Evolutionary conservation across 1,284 basidiomycete genomes (phyloP).

Genomic region (Fomes fomentarius): DNA sequence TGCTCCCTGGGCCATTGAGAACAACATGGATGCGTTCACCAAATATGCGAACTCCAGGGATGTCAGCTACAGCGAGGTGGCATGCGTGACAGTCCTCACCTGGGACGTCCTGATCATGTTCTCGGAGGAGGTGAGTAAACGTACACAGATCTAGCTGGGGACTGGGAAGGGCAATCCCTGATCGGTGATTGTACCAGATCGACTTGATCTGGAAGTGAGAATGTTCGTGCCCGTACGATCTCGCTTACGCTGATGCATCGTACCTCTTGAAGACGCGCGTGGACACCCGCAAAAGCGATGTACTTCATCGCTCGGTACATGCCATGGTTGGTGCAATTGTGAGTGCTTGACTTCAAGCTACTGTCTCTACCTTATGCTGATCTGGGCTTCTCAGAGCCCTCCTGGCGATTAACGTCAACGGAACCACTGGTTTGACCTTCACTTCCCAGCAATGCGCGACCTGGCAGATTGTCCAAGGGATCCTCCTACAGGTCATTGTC

Average conservation of each 20-base stretch:
- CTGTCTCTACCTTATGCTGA: neutral
- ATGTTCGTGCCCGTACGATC: no score
- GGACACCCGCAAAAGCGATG: slow-evolving; percentile 28
- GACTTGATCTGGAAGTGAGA: slow-evolving; percentile 22
- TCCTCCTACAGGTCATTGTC: slow-evolving; percentile 28
- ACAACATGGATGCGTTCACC: neutral
- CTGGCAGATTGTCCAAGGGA: slow-evolving; percentile 30
- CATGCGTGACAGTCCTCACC: slow-evolving; percentile 19
- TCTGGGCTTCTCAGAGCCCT: slow-evolving; percentile 16
- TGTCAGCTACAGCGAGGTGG: slow-evolving; percentile 24
- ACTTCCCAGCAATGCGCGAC: slow-evolving; percentile 21
- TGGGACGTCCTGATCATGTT: slow-evolving; percentile 23
- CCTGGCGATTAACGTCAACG: slow-evolving; percentile 28
- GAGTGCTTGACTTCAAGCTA: neutral
- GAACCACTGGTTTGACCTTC: slow-evolving; percentile 27
- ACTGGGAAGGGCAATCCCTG: no score
- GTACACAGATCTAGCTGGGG: no score
- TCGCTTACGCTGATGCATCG: neutral
- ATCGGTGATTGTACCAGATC: slow-evolving; percentile 1
- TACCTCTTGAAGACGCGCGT: slow-evolving; percentile 15
- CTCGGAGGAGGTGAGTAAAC: slow-evolving; percentile 21
- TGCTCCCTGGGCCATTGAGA: no score
- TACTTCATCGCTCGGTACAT: slow-evolving; percentile 29
- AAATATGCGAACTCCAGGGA: slow-evolving; percentile 7
- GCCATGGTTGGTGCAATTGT: slow-evolving; percentile 31